Evolutionary conservation across 2,329 filamentous ascomycete genomes (phyloP).

Genomic region (Hypoxylon sp.): DNA sequence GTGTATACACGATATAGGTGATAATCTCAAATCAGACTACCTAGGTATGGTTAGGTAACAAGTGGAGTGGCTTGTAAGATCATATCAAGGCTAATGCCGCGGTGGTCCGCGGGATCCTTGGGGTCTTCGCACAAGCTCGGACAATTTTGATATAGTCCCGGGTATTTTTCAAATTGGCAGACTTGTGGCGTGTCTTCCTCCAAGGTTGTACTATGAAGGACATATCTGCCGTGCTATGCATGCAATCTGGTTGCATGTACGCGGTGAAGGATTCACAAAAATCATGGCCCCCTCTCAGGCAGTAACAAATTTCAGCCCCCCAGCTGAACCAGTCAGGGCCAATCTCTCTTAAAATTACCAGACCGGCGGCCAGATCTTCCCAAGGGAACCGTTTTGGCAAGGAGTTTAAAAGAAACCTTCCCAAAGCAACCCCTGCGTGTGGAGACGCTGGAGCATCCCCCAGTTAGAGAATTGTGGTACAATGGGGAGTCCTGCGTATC

Average conservation of each 20-base stretch:
- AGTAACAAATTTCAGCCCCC: conserved; percentile 30
- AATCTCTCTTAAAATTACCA: conserved; percentile 17
- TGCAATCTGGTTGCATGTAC: conserved; percentile 28
- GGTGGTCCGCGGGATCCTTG: not conserved
- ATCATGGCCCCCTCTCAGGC: conserved; percentile 3
- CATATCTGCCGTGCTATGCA: conserved; percentile 23
- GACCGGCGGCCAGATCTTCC: conserved; percentile 22
- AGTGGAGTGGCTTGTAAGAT: not conserved
- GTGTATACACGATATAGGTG: not conserved
- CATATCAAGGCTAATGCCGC: conserved; percentile 1
- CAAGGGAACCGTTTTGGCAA: conserved; percentile 24
- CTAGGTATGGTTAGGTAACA: not conserved
- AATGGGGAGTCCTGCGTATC: conserved; percentile 29
- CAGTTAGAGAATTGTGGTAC: conserved; percentile 9
- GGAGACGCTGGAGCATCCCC: conserved; percentile 12
- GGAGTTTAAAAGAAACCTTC: conserved; percentile 15
- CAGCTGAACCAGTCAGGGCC: conserved; percentile 10
- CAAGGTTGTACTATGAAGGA: not conserved
- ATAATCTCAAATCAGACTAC: conserved; percentile 9
- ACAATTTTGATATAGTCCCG: not conserved
- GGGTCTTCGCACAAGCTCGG: not conserved
- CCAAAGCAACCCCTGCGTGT: conserved; percentile 24
- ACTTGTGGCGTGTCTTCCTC: not conserved
- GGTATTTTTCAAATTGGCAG: not conserved
- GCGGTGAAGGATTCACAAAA: conserved; percentile 28